A percentile compares a stretch with the other conserved stretches of the same genome.
phyloP scores from a whole-genome alignment of 495 filamentous ascomycete genomes.

The Staphylotrichum longicolle region DNA sequence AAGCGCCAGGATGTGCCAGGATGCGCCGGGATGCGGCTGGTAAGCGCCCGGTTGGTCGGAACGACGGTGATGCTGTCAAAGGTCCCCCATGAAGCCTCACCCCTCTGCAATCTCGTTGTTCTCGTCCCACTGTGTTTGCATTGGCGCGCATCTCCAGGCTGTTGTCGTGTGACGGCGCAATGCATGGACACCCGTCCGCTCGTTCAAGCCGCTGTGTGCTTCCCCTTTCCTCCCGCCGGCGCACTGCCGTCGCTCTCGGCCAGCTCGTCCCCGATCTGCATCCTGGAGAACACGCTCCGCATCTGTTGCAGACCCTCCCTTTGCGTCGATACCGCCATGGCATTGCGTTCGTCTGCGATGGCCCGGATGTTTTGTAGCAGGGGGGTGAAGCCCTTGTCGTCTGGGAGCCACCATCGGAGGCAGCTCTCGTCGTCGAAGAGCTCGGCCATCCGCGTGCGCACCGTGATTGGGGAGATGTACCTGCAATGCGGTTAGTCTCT shows the following conservation, averaged over 20 bases:
- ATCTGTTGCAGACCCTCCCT: constrained; percentile 71
- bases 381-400: constrained; percentile 68
- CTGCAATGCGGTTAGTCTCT: constrained; percentile 44
- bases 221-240: constrained; percentile 6
- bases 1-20: background rate
- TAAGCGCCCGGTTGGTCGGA: constrained; percentile 12
- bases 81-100: background rate
- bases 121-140: background rate
- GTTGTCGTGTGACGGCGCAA: background rate
- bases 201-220: constrained; percentile 17
- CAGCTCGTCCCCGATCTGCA: constrained; percentile 34
- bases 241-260: constrained; percentile 11
- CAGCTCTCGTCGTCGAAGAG: constrained; percentile 67
- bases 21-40: background rate
- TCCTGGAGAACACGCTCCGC: constrained; percentile 63
- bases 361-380: constrained; percentile 73
- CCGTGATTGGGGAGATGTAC: constrained; percentile 73
- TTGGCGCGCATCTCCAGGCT: background rate
- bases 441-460: constrained; percentile 70
- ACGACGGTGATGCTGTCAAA: background rate
- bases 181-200: background rate
- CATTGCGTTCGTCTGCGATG: constrained; percentile 70
- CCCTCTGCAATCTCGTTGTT: background rate
- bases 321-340: constrained; percentile 58
- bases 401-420: constrained; percentile 81